Evolutionary conservation across 2,329 filamentous ascomycete species (phyloP).

Genomic region (Sarocladium kiliense): DNA sequence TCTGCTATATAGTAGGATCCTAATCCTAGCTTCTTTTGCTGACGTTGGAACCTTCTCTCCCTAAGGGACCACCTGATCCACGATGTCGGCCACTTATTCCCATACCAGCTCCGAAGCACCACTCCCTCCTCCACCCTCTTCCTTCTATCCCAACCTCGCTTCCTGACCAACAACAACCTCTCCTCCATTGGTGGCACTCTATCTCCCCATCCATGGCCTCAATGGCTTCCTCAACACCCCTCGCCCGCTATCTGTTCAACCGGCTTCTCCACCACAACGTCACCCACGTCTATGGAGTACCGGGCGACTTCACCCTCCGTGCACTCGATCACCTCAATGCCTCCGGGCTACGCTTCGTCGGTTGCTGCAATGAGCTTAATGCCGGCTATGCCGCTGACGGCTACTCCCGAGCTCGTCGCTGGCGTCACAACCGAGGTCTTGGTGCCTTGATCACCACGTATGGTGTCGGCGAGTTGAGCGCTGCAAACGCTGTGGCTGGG

Average conservation of each 20-base stretch:
- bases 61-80: neutral
- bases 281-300: slow-evolving; percentile 47
- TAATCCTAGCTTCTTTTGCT: neutral
- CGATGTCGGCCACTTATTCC: neutral
- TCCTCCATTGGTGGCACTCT: neutral
- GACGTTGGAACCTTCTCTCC: neutral
- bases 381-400: slow-evolving; percentile 53
- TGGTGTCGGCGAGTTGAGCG: slow-evolving; percentile 53
- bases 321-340: slow-evolving; percentile 32
- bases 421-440: slow-evolving; percentile 24
- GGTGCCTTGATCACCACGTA: slow-evolving; percentile 51
- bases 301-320: slow-evolving; percentile 35
- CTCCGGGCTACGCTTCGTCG: slow-evolving; percentile 36
- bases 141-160: neutral
- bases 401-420: slow-evolving; percentile 45
- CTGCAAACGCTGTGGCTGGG: slow-evolving; percentile 54
- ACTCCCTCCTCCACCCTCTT: neutral
- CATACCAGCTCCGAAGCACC: neutral
- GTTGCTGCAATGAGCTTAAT: slow-evolving; percentile 55
- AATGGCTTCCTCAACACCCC: slow-evolving; percentile 4
- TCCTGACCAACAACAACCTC: neutral
- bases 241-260: slow-evolving; percentile 47
- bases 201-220: neutral
- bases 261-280: slow-evolving; percentile 55
- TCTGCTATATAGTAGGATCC: no score